Evolutionary conservation across 345 rosid species (phyloP), one percentile per base, ranked within the genome.

Genomic region (Clarkia xantiana): DNA sequence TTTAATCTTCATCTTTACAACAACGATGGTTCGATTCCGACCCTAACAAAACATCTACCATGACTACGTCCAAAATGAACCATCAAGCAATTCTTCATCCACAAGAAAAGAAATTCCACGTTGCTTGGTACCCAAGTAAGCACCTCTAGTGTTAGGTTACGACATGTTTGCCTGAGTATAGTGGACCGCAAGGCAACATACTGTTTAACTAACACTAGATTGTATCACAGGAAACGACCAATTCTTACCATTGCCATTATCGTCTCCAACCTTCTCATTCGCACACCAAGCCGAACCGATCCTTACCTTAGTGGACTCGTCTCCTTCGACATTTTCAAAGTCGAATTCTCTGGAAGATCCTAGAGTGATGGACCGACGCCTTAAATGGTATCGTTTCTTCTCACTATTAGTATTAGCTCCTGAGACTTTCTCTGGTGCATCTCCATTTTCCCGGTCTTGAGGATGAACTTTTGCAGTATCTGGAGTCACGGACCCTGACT

Each of bases 211-310:
- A 14, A 79, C 70, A 62, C 81, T 68, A 52, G 91, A 63, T 55
- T 78, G 94, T 59, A 78, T 61, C 68, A 81, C 60, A 15, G 89
- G 96, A 74, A 83, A 85, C 75, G 81, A 79, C 98, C 96, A 86
- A 48, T 75, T 79, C 45, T 64, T 67, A 29, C 66, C 48, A 20
- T 65, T 45, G 14, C 54, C 70, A 17, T 49, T 65, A 11, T 69
- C 78, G 41, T 62, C 87, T 11, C 47, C 41, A 54, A 70, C 79
- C 71, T 68, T 58, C 57, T 75, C 76, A 14, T 68, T 69, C 1
- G 71, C 67, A 79, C 86, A 72, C 82, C 80, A 74, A 55, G 70
- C 73, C 0, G 74, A 59, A 41, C 61, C 72, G 17, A 55, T 47
- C 15, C 48, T 52, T 44, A 71, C 54, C 59, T 68, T 69, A 22